These are phyloP conservation scores for Sanguinoderma infundibulare DNA, from an alignment of 1,284 basidiomycete genomes.

Conservation along the genomic window DNA sequence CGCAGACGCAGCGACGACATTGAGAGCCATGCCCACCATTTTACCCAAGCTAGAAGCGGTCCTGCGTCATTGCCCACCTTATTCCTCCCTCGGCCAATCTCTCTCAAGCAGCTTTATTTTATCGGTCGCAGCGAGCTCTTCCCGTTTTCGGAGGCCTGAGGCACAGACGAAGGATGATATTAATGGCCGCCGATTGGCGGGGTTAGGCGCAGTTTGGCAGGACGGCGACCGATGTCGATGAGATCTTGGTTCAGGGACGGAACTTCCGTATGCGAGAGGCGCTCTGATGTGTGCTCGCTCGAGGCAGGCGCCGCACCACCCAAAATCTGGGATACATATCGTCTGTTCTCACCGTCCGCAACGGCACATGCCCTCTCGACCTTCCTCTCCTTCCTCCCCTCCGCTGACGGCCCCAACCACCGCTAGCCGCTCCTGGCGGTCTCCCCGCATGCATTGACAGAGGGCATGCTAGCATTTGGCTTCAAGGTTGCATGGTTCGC, in stretches of 20 bases:
- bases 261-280: conserved; percentile 7
- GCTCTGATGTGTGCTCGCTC: conserved; percentile 20
- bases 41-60: background rate
- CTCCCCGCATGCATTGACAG: conserved; percentile 13
- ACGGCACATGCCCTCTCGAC: conserved; percentile 11
- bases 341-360: conserved; percentile 17
- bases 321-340: conserved; percentile 13
- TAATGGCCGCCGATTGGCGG: too few species aligned
- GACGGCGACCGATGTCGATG: too few species aligned
- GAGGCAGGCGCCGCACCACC: conserved; percentile 20
- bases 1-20: background rate
- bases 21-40: too few species aligned
- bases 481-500: conserved; percentile 37
- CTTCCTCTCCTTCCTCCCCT: conserved; percentile 19
- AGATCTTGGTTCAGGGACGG: conserved; percentile 9
- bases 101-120: background rate
- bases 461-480: conserved; percentile 36
- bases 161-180: too few species aligned
- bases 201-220: too few species aligned
- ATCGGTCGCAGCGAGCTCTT: too few species aligned
- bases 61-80: background rate
- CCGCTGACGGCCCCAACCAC: conserved; percentile 8
- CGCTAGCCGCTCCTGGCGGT: conserved; percentile 20
- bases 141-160: too few species aligned
- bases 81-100: background rate